Percentiles rank a stretch among this genome's conserved stretches.
Conservation (phyloP, 2,329 filamentous ascomycete genomes). For the Penicillium sp. region DNA sequence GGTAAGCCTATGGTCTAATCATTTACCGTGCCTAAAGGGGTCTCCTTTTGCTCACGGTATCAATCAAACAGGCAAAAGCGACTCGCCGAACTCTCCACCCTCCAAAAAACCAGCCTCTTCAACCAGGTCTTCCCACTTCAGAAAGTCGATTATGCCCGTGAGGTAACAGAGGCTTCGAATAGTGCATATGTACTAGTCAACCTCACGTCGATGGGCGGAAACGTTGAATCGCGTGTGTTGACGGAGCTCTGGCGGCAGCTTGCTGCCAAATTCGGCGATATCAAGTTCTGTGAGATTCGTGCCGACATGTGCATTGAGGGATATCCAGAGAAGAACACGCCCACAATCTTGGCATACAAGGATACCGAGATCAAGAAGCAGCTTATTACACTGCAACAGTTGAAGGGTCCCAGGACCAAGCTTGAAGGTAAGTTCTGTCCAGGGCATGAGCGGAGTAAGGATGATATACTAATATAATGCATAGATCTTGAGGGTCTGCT, state of each 20-base stretch:
- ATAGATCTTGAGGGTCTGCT: conserved; percentile 74
- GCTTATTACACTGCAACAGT: conserved; percentile 78
- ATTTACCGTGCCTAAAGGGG: too few species aligned
- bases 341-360: conserved; percentile 87
- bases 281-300: conserved; percentile 97
- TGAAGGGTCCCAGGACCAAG: conserved; percentile 69
- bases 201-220: conserved; percentile 74
- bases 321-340: conserved; percentile 92
- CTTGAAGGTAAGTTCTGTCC: conserved; percentile 48
- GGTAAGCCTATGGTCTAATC: conserved; percentile 39
- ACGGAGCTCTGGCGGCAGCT: conserved; percentile 82
- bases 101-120: conserved; percentile 75
- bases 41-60: conserved; percentile 1
- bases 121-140: conserved; percentile 90
- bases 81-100: conserved; percentile 72
- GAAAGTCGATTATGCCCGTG: conserved; percentile 87
- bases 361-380: conserved; percentile 91
- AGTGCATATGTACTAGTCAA: conserved; percentile 70
- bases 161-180: conserved; percentile 86
- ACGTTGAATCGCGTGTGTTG: conserved; percentile 79
- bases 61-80: conserved; percentile 63
- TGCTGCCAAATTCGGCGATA: conserved; percentile 80
- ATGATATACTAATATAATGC: neutral
- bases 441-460: neutral
- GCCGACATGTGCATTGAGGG: conserved; percentile 92